Evolutionary conservation across 768 basidiomycete species (phyloP), one percentile per base, ranked within the genome.

Genomic region (Mycena galopus): DNA sequence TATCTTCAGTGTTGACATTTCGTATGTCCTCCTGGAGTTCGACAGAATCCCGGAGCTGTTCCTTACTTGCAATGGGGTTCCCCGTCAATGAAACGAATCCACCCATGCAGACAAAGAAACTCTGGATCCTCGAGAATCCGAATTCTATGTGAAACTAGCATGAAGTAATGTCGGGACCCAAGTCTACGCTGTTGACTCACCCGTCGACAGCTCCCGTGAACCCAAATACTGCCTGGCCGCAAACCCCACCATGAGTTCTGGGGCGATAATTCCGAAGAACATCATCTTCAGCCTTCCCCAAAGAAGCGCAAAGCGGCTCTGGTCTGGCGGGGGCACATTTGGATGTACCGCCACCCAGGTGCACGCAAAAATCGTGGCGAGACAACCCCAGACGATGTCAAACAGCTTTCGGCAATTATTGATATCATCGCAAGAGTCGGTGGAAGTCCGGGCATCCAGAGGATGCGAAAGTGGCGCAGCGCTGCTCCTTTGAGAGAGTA

Each of bases 21-120:
- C 14, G 35, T 37, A 37, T 37, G 35, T 7, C 35, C 35, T 37
- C 14, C 14, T 37, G 35, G 35, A 37, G 14, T 7, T 37, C 35
- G 35, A 14, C 35, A 37, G 14, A 14, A 37, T 37, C 35, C 35
- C 61, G 9, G 25, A 37, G 35, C 6, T 37, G 6, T 37, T 37
- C 35, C 6, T 7, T 37, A 37, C 63, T 72, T 5, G 71, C 61
- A 25, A 78, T 57, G 4, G 65, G 64, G 47, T 61, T 37, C 6
- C 67, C 47, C 32, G 23, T 25, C 33, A n/a, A 25, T 32, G 55
- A 44, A 1, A 78, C 63, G 62, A 81, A 80, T 2, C 81, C 82
- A 12, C 81, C 80, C 81, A 81, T 83, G 25, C 60, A 65, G 6
- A 76, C 70, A 55, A 81, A 81, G 50, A 76, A 79, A 2, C 74